Evolutionary conservation across 306 rosid species (phyloP).

Genomic region (Calophaca sinica): DNA sequence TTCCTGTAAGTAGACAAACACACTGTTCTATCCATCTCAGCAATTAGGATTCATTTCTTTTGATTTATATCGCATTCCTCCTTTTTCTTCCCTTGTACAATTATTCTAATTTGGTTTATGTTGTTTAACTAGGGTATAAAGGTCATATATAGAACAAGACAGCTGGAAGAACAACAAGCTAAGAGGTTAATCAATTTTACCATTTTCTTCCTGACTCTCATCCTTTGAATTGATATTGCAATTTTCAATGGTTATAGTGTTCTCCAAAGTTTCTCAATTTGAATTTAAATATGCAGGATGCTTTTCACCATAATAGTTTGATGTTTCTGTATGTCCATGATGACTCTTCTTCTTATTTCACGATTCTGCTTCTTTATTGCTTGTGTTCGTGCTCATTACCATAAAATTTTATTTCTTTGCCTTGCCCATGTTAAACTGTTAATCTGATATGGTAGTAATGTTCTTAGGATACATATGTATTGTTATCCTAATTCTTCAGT

Average conservation of each 20-base stretch:
- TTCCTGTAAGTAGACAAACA: conserved; percentile 74
- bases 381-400: conserved; percentile 7
- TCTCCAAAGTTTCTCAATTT: conserved; percentile 16
- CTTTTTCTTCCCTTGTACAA: conserved; percentile 13
- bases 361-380: not conserved
- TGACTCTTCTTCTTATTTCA: not conserved
- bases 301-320: conserved; percentile 17
- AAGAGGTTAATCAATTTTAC: conserved; percentile 67
- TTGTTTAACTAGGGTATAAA: conserved; percentile 80
- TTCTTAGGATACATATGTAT: conserved; percentile 35
- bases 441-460: not conserved
- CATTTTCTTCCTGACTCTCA: conserved; percentile 15
- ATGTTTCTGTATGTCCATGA: not conserved
- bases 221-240: conserved; percentile 18
- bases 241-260: conserved; percentile 21
- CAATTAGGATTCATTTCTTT: conserved; percentile 23
- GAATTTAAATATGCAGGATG: conserved; percentile 5
- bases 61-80: conserved; percentile 30
- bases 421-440: not conserved
- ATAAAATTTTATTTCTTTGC: not conserved
- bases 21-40: conserved; percentile 16
- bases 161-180: conserved; percentile 94
- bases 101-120: conserved; percentile 41
- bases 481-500: conserved; percentile 2
- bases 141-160: conserved; percentile 87